These are phyloP conservation scores for Russula olivacea DNA, from an alignment of 768 basidiomycete species.

Conservation along the genomic window DNA sequence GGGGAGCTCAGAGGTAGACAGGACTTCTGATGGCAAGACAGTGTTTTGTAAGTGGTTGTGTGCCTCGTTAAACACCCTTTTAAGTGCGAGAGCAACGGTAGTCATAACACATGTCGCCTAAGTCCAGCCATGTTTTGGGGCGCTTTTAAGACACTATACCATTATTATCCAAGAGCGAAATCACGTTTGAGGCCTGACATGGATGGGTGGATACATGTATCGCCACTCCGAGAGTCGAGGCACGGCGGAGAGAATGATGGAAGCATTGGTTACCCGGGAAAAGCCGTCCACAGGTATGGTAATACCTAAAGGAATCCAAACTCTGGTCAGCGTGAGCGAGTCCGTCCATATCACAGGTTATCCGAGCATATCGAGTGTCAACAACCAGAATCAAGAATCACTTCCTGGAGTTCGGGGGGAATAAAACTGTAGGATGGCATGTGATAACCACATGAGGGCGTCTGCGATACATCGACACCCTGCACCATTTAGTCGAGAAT, in stretches of 20 bases:
- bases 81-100: slow-evolving; percentile 2
- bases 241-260: not conserved
- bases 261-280: not conserved
- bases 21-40: not conserved
- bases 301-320: not conserved
- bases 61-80: slow-evolving; percentile 16
- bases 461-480: not conserved
- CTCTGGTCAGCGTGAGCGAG: not conserved
- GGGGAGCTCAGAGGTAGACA: not conserved
- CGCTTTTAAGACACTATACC: not conserved
- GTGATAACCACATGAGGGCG: not conserved
- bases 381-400: not conserved
- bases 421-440: not conserved
- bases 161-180: not conserved
- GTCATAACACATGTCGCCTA: not conserved
- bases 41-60: slow-evolving; percentile 16
- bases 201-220: not conserved
- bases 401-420: not conserved
- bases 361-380: not conserved
- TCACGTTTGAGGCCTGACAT: slow-evolving; percentile 6
- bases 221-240: not conserved
- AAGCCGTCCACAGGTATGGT: not conserved
- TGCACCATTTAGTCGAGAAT: too few relatives aligned
- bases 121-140: not conserved
- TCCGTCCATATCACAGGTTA: not conserved